Base-by-base conservation (phyloP, 139 green algal genomes). In the Chlorella sorokiniana region DNA sequence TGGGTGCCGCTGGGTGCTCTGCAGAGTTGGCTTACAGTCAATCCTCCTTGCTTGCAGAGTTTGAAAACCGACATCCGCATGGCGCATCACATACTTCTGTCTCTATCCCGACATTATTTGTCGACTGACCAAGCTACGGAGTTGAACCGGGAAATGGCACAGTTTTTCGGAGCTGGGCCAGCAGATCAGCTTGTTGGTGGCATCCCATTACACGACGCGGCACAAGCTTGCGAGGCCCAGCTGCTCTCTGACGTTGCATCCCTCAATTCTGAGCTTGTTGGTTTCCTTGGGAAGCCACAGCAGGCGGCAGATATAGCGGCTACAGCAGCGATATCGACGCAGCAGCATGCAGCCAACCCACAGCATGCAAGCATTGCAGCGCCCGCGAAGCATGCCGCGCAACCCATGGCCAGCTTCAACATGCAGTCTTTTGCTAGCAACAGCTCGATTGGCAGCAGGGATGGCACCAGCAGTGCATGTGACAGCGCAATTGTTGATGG, bases 61-160 rank as follows among this genome's bases (percentile, higher is more conserved):
- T n/a, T n/a, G n/a, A n/a, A n/a, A n/a, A n/a, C n/a, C n/a, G n/a
- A n/a, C n/a, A n/a, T n/a, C n/a, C n/a, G n/a, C n/a, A n/a, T n/a
- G n/a, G n/a, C n/a, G n/a, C n/a, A n/a, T n/a, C n/a, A n/a, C n/a
- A n/a, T n/a, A n/a, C n/a, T n/a, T n/a, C n/a, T n/a, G n/a, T n/a
- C n/a, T n/a, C 35, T 1, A 31, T 1, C 37, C 9, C n/a, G 2
- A 4, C 59, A 41, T 20, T 4, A 33, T 40, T n/a, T 80, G 38
- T 54, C 73, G 31, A 65, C 45, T 38, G 31, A 54, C 18, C 29
- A 27, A 0, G 31, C 40, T 45, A 59, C 71, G 33, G 75, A 81
- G 16, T 42, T 81, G 40, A 81, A 81, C 31, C 25, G 40, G 5
- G 75, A 81, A 16, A 48, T 81, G 59, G 56, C 40, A 3, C 25